A percentile compares a stretch with the other conserved stretches of the same genome.
phyloP scores from a whole-genome alignment of 495 filamentous ascomycete species.

The Thermothielavioides terrestris region DNA sequence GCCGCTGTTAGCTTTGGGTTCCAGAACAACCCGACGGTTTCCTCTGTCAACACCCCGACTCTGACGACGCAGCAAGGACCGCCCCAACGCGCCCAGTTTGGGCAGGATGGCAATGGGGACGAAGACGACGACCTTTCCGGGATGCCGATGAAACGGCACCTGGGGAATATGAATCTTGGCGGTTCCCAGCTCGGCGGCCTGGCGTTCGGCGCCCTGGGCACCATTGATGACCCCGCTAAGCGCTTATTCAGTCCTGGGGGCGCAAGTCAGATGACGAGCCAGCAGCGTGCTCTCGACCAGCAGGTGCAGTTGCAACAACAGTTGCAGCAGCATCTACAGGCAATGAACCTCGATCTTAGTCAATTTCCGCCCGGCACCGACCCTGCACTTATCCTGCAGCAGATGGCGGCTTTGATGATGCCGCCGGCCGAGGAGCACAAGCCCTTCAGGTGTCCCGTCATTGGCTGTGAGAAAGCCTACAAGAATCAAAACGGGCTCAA shows the following conservation, averaged over 20 bases:
- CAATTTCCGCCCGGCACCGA: slow-evolving; percentile 67
- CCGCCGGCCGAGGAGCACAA: slow-evolving; percentile 68
- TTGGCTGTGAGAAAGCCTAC: slow-evolving; percentile 98
- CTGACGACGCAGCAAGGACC: slow-evolving; percentile 52
- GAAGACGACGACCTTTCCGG: slow-evolving; percentile 50
- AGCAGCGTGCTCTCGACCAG: slow-evolving; percentile 35
- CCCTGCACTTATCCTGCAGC: slow-evolving; percentile 65
- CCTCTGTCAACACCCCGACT: slow-evolving; percentile 92
- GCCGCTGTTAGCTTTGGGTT: slow-evolving; percentile 62
- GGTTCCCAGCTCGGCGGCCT: slow-evolving; percentile 35
- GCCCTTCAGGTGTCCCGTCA: slow-evolving; percentile 94
- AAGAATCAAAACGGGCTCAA: slow-evolving; percentile 99
- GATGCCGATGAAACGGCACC: slow-evolving; percentile 53
- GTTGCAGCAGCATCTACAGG: slow-evolving; percentile 52
- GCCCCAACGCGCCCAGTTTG: slow-evolving; percentile 41
- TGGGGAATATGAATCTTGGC: slow-evolving; percentile 43
- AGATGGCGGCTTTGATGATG: slow-evolving; percentile 54
- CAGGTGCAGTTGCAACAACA: slow-evolving; percentile 32
- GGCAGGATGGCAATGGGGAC: slow-evolving; percentile 33
- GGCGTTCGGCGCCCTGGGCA: slow-evolving; percentile 32
- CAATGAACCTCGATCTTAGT: slow-evolving; percentile 56
- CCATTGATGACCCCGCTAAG: slow-evolving; percentile 94
- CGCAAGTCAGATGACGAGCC: slow-evolving; percentile 48
- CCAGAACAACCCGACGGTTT: slow-evolving; percentile 94
- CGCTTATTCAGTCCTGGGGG: slow-evolving; percentile 80